Conservation (phyloP, 371 early-diverging fungal genomes). For the Rhizopus microsporus region DNA sequence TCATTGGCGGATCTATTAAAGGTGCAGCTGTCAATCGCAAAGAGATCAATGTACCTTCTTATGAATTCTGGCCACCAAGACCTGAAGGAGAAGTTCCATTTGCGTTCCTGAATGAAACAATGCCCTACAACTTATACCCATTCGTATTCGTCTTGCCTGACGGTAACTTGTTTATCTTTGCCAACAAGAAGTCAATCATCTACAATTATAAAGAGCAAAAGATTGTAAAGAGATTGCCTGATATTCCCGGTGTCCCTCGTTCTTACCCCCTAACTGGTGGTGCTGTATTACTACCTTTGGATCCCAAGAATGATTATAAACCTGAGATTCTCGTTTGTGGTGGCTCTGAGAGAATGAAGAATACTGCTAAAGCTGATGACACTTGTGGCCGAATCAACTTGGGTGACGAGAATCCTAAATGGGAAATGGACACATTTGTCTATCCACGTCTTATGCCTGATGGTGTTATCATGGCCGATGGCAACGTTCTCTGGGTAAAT, state of each 20-base stretch:
- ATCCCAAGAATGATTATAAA: conserved; percentile 58
- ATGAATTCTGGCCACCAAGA: conserved; percentile 49
- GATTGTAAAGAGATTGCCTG: conserved; percentile 50
- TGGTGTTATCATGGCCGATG: conserved; percentile 59
- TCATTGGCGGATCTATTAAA: conserved; percentile 55
- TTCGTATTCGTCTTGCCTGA: conserved; percentile 56
- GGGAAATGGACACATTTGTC: conserved; percentile 65
- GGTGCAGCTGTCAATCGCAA: conserved; percentile 54
- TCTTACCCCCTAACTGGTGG: conserved; percentile 68
- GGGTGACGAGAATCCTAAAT: conserved; percentile 43
- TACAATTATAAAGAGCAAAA: conserved; percentile 52
- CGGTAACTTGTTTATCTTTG: conserved; percentile 59
- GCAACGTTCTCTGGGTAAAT: conserved; percentile 60
- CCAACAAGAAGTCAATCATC: conserved; percentile 52
- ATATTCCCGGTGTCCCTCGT: conserved; percentile 56
- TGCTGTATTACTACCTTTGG: conserved; percentile 59
- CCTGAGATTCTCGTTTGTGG: conserved; percentile 66
- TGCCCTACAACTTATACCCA: conserved; percentile 65
- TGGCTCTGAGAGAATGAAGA: conserved; percentile 49
- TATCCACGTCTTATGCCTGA: conserved; percentile 67
- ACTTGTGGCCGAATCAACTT: conserved; percentile 62
- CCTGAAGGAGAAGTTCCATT: conserved; percentile 31
- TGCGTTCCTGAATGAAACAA: conserved; percentile 53
- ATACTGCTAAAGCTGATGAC: conserved; percentile 40
- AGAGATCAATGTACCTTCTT: conserved; percentile 52